phyloP scores from a whole-genome alignment of 2,329 filamentous ascomycete species.

The Paecilomyces sp. region DNA sequence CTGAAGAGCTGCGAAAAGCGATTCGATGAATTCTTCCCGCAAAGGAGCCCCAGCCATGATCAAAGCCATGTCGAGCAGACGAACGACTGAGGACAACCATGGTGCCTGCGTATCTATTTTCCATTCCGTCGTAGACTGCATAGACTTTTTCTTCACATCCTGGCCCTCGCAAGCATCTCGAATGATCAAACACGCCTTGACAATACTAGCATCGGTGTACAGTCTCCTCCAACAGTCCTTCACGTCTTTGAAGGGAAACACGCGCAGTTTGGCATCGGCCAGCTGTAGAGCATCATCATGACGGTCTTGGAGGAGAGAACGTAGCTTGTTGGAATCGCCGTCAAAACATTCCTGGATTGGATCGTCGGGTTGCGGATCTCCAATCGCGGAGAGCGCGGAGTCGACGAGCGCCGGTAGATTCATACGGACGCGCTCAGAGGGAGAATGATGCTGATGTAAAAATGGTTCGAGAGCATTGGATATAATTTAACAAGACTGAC shows the following conservation, averaged over 20 bases:
- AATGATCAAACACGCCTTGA: slow-evolving; percentile 34
- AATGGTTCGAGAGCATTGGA: neutral
- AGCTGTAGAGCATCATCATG: slow-evolving; percentile 39
- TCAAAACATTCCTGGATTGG: slow-evolving; percentile 29
- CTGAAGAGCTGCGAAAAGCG: slow-evolving; percentile 27
- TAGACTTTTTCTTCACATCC: neutral
- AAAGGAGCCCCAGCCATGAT: slow-evolving; percentile 64
- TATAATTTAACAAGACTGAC: neutral
- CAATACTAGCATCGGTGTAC: slow-evolving; percentile 51
- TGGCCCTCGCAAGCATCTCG: slow-evolving; percentile 11
- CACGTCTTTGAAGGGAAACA: slow-evolving; percentile 52
- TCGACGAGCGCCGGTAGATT: slow-evolving; percentile 15
- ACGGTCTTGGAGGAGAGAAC: slow-evolving; percentile 17
- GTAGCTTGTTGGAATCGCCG: slow-evolving; percentile 13
- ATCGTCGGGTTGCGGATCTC: slow-evolving; percentile 21
- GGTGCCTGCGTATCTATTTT: slow-evolving; percentile 15
- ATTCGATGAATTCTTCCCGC: slow-evolving; percentile 41
- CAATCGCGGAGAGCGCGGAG: slow-evolving; percentile 20
- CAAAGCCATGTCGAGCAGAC: slow-evolving; percentile 65
- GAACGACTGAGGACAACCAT: slow-evolving; percentile 55
- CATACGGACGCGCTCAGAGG: slow-evolving; percentile 7
- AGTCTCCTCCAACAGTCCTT: slow-evolving; percentile 50
- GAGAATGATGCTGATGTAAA: neutral
- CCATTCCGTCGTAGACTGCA: slow-evolving; percentile 4
- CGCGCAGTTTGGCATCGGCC: slow-evolving; percentile 47